Conservation (phyloP, 441 rosid species). For the Cnidoscolus chayamansa region DNA sequence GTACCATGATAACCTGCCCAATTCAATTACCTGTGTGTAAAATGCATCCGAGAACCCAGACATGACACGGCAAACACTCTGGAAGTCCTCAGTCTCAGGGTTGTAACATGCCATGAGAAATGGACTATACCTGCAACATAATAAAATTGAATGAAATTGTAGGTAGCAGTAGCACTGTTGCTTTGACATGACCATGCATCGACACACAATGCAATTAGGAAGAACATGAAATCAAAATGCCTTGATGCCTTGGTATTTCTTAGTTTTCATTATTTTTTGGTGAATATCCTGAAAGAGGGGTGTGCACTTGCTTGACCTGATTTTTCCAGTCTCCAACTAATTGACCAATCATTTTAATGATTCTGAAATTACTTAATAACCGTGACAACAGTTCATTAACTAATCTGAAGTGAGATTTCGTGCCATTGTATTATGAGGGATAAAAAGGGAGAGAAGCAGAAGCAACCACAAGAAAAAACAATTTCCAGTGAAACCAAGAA, state of each 20-base stretch:
- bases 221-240: neutral
- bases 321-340: neutral
- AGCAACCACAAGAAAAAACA: neutral
- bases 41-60: conserved; percentile 86
- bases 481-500: neutral
- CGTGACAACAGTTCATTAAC: neutral
- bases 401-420: neutral
- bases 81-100: conserved; percentile 77
- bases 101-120: conserved; percentile 91
- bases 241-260: neutral
- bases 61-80: conserved; percentile 89
- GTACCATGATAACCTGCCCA: neutral
- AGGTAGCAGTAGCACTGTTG: conserved; percentile 1
- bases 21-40: conserved; percentile 58
- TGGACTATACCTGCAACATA: conserved; percentile 71
- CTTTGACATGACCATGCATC: conserved; percentile 3
- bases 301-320: neutral
- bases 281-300: neutral
- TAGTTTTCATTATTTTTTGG: neutral
- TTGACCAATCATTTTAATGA: neutral
- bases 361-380: neutral
- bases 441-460: neutral
- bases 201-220: neutral
- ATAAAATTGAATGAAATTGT: neutral
- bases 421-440: neutral